These are phyloP conservation scores for Rheum nobile DNA, from an alignment of 148 eudicot species.

Conservation along the genomic window DNA sequence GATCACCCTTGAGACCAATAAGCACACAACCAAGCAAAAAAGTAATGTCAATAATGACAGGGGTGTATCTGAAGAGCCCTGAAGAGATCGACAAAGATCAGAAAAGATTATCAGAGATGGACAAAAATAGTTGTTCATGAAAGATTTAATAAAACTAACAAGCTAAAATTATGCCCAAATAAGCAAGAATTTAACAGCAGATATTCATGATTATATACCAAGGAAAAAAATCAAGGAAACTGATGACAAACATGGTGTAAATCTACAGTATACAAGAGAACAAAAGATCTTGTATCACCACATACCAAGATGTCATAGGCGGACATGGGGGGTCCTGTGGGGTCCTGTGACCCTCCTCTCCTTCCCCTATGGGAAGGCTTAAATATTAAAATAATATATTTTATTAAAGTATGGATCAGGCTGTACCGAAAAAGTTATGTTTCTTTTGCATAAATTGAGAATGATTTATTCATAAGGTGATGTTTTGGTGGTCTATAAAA, in stretches of 20 bases:
- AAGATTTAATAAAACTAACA: background rate
- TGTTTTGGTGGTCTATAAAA: too few species aligned
- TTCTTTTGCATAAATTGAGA: too few species aligned
- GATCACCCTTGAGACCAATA: slow-evolving; percentile 18
- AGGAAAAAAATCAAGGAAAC: background rate
- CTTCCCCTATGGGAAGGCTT: too few species aligned
- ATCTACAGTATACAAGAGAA: background rate
- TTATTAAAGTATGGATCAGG: too few species aligned
- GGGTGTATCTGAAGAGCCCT: slow-evolving; percentile 73
- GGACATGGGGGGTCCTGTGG: too few species aligned
- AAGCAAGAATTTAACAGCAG: background rate
- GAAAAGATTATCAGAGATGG: slow-evolving; percentile 1
- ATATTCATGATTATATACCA: background rate
- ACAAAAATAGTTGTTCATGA: background rate
- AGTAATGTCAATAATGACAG: slow-evolving; percentile 42
- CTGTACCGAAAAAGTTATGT: too few species aligned
- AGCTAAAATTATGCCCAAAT: background rate
- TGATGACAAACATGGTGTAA: background rate
- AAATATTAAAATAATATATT: too few species aligned
- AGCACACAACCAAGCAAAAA: slow-evolving; percentile 31
- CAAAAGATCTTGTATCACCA: background rate
- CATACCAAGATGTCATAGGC: background rate
- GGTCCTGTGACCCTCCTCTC: too few species aligned
- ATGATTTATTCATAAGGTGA: too few species aligned
- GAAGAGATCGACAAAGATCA: slow-evolving; percentile 10